phyloP scores from a whole-genome alignment of 441 rosid genomes.

The Syzygium syzygioides region DNA sequence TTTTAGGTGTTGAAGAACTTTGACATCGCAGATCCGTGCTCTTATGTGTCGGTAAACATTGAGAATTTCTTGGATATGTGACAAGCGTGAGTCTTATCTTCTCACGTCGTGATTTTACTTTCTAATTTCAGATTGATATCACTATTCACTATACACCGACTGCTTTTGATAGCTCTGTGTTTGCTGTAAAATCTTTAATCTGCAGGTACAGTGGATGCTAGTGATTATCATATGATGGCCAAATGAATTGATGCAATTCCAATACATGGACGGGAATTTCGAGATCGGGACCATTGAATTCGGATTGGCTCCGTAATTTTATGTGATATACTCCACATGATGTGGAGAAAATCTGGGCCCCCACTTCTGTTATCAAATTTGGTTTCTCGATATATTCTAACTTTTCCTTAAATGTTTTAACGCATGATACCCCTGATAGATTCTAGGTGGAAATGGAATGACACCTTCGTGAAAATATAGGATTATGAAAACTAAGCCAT shows the following conservation, averaged over 20 bases:
- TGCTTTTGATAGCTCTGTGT: neutral
- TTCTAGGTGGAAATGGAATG: neutral
- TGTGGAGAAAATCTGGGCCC: neutral
- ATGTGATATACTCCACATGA: neutral
- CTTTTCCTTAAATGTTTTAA: neutral
- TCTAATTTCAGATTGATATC: neutral
- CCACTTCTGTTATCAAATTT: neutral
- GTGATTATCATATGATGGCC: neutral
- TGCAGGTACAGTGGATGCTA: neutral
- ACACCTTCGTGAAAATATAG: neutral
- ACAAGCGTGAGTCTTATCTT: neutral
- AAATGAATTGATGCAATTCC: neutral
- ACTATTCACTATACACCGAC: neutral
- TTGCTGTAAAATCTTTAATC: neutral
- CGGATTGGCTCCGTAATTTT: neutral
- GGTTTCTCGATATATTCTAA: neutral
- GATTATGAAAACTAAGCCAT: neutral
- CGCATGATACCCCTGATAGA: neutral
- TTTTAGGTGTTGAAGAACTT: slow-evolving; percentile 79
- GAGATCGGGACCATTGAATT: neutral
- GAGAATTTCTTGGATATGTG: slow-evolving; percentile 32
- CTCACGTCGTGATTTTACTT: neutral
- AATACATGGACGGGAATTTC: neutral
- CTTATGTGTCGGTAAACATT: slow-evolving; percentile 68
- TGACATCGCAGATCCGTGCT: slow-evolving; percentile 79